Percentiles rank a stretch among this genome's conserved stretches.
These are phyloP conservation scores for Phoenix dactylifera DNA, from an alignment of 176 grass and related monocot species.

Conservation along the genomic window DNA sequence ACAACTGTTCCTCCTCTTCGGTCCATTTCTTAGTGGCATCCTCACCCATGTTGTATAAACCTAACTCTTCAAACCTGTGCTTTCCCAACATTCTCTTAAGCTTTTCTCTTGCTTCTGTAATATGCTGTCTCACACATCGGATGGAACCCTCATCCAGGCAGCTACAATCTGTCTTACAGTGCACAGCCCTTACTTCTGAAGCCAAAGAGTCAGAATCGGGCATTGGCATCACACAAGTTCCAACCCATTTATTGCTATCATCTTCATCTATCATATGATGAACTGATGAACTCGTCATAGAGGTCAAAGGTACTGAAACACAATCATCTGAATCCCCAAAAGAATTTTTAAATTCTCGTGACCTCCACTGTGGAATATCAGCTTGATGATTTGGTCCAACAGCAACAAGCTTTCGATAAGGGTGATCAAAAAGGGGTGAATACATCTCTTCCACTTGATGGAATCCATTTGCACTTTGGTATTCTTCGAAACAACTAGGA, in stretches of 20 bases:
- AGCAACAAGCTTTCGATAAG: conserved; percentile 38
- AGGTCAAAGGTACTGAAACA: conserved; percentile 18
- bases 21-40: conserved; percentile 54
- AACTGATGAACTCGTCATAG: conserved; percentile 11
- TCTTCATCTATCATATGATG: conserved; percentile 18
- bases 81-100: conserved; percentile 39
- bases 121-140: conserved; percentile 56
- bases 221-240: conserved; percentile 34
- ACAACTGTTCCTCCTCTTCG: conserved; percentile 57
- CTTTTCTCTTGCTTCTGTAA: conserved; percentile 43
- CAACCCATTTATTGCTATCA: conserved; percentile 46
- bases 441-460: conserved; percentile 9
- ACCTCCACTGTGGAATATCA: conserved; percentile 53
- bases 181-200: conserved; percentile 15
- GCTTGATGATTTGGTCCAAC: conserved; percentile 70
- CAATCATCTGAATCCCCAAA: conserved; percentile 11
- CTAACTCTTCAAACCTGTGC: conserved; percentile 48
- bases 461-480: conserved; percentile 14
- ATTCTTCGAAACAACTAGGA: conserved; percentile 45
- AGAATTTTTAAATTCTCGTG: conserved; percentile 4
- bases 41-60: conserved; percentile 72
- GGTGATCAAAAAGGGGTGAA: conserved; percentile 34
- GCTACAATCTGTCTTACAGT: conserved; percentile 35
- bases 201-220: conserved; percentile 11
- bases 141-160: conserved; percentile 60